These are phyloP conservation scores for Geosiphon pyriformis DNA, from an alignment of 192 early-diverging fungal genomes.

Conservation along the genomic window DNA sequence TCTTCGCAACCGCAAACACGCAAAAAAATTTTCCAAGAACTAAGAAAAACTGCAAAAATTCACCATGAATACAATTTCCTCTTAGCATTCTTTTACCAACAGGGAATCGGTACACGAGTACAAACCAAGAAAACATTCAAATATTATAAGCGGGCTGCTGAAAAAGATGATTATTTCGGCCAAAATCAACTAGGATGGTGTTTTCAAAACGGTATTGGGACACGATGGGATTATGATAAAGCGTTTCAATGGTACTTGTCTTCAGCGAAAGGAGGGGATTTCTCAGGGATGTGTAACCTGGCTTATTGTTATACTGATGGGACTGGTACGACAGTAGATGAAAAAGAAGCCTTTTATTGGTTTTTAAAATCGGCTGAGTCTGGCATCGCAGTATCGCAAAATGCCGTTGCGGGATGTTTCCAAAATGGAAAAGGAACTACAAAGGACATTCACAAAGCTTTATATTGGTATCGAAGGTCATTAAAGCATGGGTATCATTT, in stretches of 20 bases:
- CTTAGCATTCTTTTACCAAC: no score
- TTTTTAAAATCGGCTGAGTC: neutral
- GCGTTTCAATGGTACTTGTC: no score
- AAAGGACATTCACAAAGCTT: slow-evolving; percentile 27
- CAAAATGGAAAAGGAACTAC: neutral
- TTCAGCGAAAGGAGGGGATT: neutral
- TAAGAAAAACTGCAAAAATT: no score
- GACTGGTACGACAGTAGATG: neutral
- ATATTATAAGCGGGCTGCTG: neutral
- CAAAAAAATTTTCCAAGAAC: no score
- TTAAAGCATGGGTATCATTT: no score
- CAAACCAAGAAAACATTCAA: neutral
- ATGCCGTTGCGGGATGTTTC: neutral
- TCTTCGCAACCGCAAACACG: no score
- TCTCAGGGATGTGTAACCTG: neutral
- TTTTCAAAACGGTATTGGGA: no score
- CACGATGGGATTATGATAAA: no score
- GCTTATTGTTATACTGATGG: neutral
- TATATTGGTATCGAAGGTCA: no score
- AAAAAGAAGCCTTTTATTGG: neutral
- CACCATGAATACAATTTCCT: no score
- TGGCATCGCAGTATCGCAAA: neutral
- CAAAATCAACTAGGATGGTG: neutral
- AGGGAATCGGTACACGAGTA: neutral
- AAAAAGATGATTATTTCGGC: neutral